phyloP scores from a whole-genome alignment of 495 filamentous ascomycete genomes.

The Aspergillus sparsus region DNA sequence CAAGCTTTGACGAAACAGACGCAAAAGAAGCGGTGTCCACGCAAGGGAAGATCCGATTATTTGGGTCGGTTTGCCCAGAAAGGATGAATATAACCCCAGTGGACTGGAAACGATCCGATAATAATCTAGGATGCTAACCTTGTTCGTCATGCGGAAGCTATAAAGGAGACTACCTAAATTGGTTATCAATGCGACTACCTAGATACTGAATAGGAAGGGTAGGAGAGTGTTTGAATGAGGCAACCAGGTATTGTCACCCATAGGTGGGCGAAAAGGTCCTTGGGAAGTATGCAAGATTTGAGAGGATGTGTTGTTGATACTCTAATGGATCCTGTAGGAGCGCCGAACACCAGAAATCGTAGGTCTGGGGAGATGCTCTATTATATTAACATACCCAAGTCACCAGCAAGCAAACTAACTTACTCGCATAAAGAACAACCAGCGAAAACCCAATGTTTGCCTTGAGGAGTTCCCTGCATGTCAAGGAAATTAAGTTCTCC shows the following conservation, averaged over 20 bases:
- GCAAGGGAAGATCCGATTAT: constrained; percentile 11
- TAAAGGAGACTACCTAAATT: not conserved
- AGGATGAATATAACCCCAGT: not conserved
- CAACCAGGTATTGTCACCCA: constrained; percentile 2
- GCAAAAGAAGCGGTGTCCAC: constrained; percentile 8
- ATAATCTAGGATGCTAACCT: not conserved
- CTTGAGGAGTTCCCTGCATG: not conserved
- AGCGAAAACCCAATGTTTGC: not conserved
- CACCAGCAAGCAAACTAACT: not conserved
- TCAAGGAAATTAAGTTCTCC: constrained; percentile 1
- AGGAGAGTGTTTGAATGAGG: not conserved
- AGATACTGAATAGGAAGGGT: not conserved
- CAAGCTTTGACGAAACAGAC: constrained; percentile 1
- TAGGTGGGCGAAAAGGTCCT: not conserved
- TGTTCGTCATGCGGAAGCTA: not conserved
- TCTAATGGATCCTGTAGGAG: not conserved
- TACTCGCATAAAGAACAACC: not conserved
- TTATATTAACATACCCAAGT: too few species aligned
- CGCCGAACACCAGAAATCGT: not conserved
- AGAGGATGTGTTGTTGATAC: not conserved
- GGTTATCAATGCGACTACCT: constrained; percentile 2
- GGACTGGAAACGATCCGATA: not conserved
- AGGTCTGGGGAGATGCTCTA: too few species aligned
- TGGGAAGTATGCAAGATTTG: too few species aligned
- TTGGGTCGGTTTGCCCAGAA: not conserved